These are phyloP conservation scores for Hymenoscyphus fructigenus DNA, from an alignment of 2,329 filamentous ascomycete genomes.

Conservation along the genomic window DNA sequence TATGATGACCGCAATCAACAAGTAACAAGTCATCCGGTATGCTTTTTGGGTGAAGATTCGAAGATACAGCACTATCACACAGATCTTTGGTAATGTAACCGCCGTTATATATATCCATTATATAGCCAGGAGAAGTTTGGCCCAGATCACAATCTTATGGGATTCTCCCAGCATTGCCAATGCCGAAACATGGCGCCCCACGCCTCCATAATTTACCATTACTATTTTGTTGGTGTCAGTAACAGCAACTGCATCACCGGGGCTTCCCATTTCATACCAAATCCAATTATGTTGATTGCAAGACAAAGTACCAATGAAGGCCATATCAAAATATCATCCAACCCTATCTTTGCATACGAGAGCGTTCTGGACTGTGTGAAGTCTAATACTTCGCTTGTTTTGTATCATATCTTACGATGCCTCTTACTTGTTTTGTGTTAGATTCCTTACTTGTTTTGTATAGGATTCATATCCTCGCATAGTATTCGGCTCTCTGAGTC, in stretches of 20 bases:
- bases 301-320: not conserved
- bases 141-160: constrained; percentile 1
- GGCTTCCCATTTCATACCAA: not conserved
- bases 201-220: not conserved
- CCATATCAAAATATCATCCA: not conserved
- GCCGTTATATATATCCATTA: not conserved
- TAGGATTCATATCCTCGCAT: too few relatives aligned
- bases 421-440: too few relatives aligned
- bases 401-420: too few relatives aligned
- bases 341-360: not conserved
- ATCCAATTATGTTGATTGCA: not conserved
- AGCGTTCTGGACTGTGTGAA: too few relatives aligned
- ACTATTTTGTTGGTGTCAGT: not conserved
- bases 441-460: too few relatives aligned
- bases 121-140: constrained; percentile 2
- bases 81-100: not conserved
- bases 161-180: not conserved
- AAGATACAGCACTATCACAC: constrained; percentile 2
- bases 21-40: not conserved
- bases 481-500: too few relatives aligned
- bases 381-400: too few relatives aligned
- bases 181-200: not conserved
- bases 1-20: not conserved
- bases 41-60: not conserved
- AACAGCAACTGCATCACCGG: not conserved